Evolutionary conservation across 805 yeast genomes (phyloP), one percentile per base, ranked within the genome.

Genomic region (Metschnikowia continentalis): DNA sequence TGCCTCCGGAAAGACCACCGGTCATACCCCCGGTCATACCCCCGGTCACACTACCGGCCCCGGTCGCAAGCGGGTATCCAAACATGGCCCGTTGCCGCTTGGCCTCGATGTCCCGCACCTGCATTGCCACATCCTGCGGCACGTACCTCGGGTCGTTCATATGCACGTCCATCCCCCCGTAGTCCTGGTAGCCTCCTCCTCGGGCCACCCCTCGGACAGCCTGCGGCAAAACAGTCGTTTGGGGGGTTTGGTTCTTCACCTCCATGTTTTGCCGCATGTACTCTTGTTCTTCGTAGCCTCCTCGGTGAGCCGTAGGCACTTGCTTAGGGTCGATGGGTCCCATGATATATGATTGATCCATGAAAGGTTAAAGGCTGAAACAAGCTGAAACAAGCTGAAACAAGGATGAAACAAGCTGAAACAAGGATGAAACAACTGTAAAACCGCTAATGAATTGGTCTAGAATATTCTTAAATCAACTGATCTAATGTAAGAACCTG

Each of bases 331-430:
- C 59, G 17, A 46, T 46, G 5, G 49, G 37, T 17, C 55, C 61
- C 54, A 54, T 40, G 35, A 39, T 38, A 40, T 49, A 56, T 15
- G 55, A 44, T 19, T 55, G 61, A 42, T 58, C 61, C 60, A 58
- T 58, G 48, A 32, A 26, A 10, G 11, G 11, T 8, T 8, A 26
- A 26, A 26, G 26, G 26, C 26, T 23, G 26, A 6, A 23, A 23
- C 8, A 23, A 23, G 8, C 10, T 23, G 26, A 23, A 8, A 26
- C 30, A 26, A 26, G 4, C 1, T 22, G 23, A 22, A 22, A 22
- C 23, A 22, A 22, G 1, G 6, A 7, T 22, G 23, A 22, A 22
- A 22, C 23, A 22, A 22, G 6, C 5, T 22, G 23, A 22, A 22
- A 22, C 23, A 22, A 22, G 6, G 3, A 1, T 22, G 23, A 22